A percentile compares a stretch with the other conserved stretches of the same genome.
Evolutionary conservation across 202 grass and related monocot genomes (phyloP).

Genomic region (Eragrostis tef): DNA sequence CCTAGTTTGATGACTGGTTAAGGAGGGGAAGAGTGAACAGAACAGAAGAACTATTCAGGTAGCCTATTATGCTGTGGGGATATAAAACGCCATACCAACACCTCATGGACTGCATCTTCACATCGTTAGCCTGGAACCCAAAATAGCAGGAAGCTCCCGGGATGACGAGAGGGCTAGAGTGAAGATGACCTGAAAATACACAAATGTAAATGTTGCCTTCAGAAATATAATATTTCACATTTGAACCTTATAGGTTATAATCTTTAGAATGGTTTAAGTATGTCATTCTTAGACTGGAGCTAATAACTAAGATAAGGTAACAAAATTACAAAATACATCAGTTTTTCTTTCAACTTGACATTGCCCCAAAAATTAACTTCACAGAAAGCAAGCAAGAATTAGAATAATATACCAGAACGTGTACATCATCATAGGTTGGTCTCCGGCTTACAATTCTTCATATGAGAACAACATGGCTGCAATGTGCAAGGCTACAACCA

Average conservation of each 20-base stretch:
- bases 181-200: conserved; percentile 17
- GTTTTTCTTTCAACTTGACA: neutral
- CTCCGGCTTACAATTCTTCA: neutral
- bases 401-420: neutral
- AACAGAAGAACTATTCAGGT: neutral
- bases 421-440: neutral
- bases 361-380: neutral
- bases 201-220: neutral
- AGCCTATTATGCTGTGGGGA: neutral
- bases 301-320: neutral
- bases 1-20: neutral
- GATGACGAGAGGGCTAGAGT: conserved; percentile 1
- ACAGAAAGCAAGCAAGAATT: conserved; percentile 9
- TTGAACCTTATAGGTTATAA: neutral
- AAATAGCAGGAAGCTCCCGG: neutral
- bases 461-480: neutral
- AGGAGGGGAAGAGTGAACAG: neutral
- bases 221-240: conserved; percentile 32
- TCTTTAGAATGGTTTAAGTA: neutral
- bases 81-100: conserved; percentile 8
- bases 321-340: neutral
- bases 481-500: neutral
- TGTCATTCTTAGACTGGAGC: neutral
- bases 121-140: neutral
- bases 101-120: conserved; percentile 18